Conservation (phyloP, 2,329 filamentous ascomycete species). For the Fusarium cyanostomum region DNA sequence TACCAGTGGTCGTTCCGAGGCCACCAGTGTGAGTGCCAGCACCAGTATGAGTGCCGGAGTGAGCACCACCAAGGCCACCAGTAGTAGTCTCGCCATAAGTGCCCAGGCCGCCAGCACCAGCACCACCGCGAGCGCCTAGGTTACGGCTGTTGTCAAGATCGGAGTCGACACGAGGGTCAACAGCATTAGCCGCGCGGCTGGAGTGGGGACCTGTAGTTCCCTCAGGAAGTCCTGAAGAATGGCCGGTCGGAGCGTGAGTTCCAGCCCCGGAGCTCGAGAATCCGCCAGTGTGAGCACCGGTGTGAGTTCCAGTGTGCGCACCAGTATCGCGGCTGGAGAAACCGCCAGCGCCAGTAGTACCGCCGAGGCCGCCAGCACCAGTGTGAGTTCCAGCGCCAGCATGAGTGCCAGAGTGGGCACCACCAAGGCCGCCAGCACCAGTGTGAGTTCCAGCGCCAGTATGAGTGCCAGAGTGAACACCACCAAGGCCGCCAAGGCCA, state of each 20-base stretch:
- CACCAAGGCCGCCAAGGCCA: conserved; percentile 15
- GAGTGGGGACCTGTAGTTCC: conserved; percentile 55
- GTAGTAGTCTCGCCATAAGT: neutral
- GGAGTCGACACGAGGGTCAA: conserved; percentile 63
- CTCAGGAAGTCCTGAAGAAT: conserved; percentile 31
- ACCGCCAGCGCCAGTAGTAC: neutral
- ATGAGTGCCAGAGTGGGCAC: conserved; percentile 1
- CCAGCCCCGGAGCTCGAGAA: conserved; percentile 16
- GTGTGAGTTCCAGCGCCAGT: neutral
- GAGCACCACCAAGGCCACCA: neutral
- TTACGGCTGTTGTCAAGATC: conserved; percentile 55
- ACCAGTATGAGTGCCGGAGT: neutral
- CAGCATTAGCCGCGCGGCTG: conserved; percentile 58
- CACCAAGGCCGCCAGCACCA: conserved; percentile 22
- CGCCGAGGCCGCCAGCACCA: neutral
- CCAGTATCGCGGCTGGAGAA: conserved; percentile 4
- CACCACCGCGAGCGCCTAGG: conserved; percentile 31
- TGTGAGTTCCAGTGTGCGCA: conserved; percentile 12
- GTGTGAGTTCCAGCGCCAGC: neutral
- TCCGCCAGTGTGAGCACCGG: neutral
- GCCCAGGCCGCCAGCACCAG: too few relatives aligned
- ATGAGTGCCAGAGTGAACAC: conserved; percentile 1
- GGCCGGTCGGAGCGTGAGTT: conserved; percentile 13
- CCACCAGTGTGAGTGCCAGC: neutral
- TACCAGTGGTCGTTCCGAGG: neutral